Percentiles rank a stretch among this genome's conserved stretches.
Conservation (phyloP, 768 basidiomycete genomes). For the Termitomyces sp. region DNA sequence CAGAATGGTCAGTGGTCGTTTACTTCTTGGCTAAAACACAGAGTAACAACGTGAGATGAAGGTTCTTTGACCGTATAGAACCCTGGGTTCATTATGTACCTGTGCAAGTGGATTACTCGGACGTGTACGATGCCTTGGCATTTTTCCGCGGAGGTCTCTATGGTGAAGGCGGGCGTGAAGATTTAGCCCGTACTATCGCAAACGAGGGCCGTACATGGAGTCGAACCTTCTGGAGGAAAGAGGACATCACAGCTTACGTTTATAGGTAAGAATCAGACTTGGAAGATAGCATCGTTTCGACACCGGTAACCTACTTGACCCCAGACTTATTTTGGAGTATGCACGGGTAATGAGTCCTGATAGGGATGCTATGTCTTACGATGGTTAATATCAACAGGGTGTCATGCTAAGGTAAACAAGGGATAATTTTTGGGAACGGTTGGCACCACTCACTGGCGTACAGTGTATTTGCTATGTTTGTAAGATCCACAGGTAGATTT, state of each 20-base stretch:
- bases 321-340: slow-evolving; percentile 24
- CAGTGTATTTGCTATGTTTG: slow-evolving; percentile 12
- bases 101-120: slow-evolving; percentile 47
- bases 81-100: slow-evolving; percentile 68
- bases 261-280: slow-evolving; percentile 29
- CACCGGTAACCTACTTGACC: not conserved
- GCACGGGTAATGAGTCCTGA: slow-evolving; percentile 24
- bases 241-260: slow-evolving; percentile 44
- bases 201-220: slow-evolving; percentile 26
- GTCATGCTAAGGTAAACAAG: too few relatives aligned
- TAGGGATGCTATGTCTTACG: slow-evolving; percentile 23
- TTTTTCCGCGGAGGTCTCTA: slow-evolving; percentile 56
- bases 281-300: not conserved
- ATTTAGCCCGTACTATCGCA: slow-evolving; percentile 29
- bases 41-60: not conserved
- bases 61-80: slow-evolving; percentile 23
- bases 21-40: not conserved
- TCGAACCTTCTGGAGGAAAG: slow-evolving; percentile 37
- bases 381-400: not conserved
- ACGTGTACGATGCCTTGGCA: slow-evolving; percentile 56
- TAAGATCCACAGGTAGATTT: slow-evolving; percentile 8
- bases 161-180: slow-evolving; percentile 46
- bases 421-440: too few relatives aligned
- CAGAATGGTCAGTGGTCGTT: slow-evolving; percentile 44
- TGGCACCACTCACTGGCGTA: too few relatives aligned